phyloP scores from a whole-genome alignment of 164 flowering plant genomes.

The Vitis labrusca region DNA sequence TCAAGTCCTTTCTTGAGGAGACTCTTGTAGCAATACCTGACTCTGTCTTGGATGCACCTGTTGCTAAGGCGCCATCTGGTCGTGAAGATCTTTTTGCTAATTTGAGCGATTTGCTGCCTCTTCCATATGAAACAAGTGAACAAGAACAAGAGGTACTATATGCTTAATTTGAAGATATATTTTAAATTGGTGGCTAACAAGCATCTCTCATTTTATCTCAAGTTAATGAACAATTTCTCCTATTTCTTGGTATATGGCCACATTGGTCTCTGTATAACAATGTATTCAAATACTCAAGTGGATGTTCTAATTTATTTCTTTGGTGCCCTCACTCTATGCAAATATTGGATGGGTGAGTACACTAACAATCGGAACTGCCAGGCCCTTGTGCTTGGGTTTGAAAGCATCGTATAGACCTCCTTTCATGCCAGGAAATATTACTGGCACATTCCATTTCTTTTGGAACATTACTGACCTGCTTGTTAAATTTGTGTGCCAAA shows the following conservation, averaged over 20 bases:
- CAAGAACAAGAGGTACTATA: constrained; percentile 36
- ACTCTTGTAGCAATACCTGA: constrained; percentile 81
- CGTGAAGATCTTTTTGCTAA: constrained; percentile 53
- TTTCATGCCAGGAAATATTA: too few relatives aligned
- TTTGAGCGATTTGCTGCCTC: constrained; percentile 52
- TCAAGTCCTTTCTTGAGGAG: constrained; percentile 78
- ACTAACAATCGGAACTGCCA: too few relatives aligned
- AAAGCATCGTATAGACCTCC: too few relatives aligned
- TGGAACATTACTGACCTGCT: too few relatives aligned
- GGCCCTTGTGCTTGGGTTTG: too few relatives aligned
- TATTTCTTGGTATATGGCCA: constrained; percentile 1
- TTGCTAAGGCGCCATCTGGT: constrained; percentile 29
- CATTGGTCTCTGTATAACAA: not conserved
- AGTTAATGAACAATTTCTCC: not conserved
- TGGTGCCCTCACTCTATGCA: too few relatives aligned
- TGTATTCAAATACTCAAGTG: not conserved
- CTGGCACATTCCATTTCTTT: too few relatives aligned
- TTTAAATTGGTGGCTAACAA: not conserved
- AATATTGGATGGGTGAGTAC: too few relatives aligned
- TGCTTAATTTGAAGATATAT: constrained; percentile 29
- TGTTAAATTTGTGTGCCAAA: too few relatives aligned
- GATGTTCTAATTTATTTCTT: too few relatives aligned
- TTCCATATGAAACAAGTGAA: constrained; percentile 50
- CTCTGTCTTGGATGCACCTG: constrained; percentile 65
- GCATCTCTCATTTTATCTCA: not conserved